Base-by-base conservation (phyloP, 441 rosid genomes). In the Populus hybrid region DNA sequence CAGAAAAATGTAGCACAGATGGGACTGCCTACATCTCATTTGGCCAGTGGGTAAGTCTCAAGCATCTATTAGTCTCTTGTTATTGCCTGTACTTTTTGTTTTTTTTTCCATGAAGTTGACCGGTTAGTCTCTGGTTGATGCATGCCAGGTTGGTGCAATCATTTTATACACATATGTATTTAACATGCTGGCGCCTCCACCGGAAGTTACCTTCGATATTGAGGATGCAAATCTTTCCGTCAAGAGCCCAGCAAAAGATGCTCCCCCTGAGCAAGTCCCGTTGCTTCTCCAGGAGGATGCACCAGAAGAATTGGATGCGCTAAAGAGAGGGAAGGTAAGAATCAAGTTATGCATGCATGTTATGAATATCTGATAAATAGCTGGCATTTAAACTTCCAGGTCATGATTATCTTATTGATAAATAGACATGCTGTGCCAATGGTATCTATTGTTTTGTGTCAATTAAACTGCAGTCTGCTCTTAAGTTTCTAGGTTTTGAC, bases 11-110 rank as follows among this genome's bases (percentile, higher is more conserved):
- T 80, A 91, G 89, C 87, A 86, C 88, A 68, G 89, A 93, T 75
- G 97, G 97, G 82, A 94, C 95, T 75, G 99, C 95, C 28, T 95
- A 93, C 84, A 94, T 96, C 84, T 93, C 99, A 20, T 96, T 94
- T 83, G 99, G 99, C 77, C 99, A 94, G 83, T 96, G 98, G 99
- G 98, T 94, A 84, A 64, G 86, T 83, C 71, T 77, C 67, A 21
- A 18, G 10, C 14, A 28, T 66, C 73, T 69, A 65, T 71, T 21
- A 53, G 67, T 30, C 42, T 1, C 10, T 59, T 73, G 34, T 74
- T 23, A 70, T 46, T 77, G 36, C 59, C 74, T 67, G 30, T 69
- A 57, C 69, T 24, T 21, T 61, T 61, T 9, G 1, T 61, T 21
- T n/a, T 21, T 32, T 34, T 34, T 34, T 1, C 36, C 16, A 24